Base-by-base conservation (phyloP, 2,329 filamentous ascomycete species). In the Thelonectria rubi region DNA sequence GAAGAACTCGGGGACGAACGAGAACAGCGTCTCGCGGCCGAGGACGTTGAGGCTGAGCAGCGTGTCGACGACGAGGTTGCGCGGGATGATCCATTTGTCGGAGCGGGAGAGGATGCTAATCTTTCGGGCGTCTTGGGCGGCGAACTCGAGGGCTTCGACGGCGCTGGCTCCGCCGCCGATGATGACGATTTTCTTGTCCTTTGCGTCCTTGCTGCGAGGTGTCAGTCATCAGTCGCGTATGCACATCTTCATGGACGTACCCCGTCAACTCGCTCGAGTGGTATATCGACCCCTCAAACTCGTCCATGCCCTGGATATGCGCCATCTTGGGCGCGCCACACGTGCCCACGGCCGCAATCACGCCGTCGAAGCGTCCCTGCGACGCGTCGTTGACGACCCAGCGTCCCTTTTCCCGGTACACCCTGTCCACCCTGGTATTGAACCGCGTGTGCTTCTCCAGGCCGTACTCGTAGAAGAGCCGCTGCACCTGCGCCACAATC, bases 81-180 rank as follows among this genome's bases (percentile, higher is more conserved):
- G 85, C 0, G 92, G 92, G 54, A 94, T 94, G 64, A 95, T 92
- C 92, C 91, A 94, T 75, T 94, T 95, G 69, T 94, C 91, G 14
- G 88, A 91, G 20, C 92, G 84, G 0, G 92, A 87, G 10, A 96
- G 83, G 30, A 96, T 88, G 58, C 88, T 88, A 0, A 89, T 88
- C 70, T 92, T 87, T 8, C 81, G 79, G 0, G 91, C 92, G 4
- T 87, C 82, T 43, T 87, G 84, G 12, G 86, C 85, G 1, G 91
- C 91, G 68, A 92, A 96, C 72, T 96, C 92, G 24, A 96, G 81
- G 0, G 91, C 91, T 74, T 96, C 92, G 5, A 96, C 89, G 3
- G 92, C 92, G 55, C 88, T 92, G 14, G 92, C 92, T 2, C 92
- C 92, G 7, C 91, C 91, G 4, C 92, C 92, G 58, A 96, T 87